These are phyloP conservation scores for Vaccinium darrowii DNA, from an alignment of 148 eudicot species.

Conservation along the genomic window DNA sequence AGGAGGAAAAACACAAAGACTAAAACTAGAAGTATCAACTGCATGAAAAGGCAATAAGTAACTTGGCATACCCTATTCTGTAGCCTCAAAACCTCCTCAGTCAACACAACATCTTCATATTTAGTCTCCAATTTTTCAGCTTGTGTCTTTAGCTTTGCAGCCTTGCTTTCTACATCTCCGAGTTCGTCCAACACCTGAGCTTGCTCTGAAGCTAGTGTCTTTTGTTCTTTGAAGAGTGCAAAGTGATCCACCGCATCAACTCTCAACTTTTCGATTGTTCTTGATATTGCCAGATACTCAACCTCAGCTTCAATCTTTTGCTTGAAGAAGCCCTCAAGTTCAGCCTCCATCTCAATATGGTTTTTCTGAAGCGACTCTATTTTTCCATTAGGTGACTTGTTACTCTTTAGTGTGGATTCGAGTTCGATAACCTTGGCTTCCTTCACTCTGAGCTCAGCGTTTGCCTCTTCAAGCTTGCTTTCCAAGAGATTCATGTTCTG, in stretches of 20 bases:
- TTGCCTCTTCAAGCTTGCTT: slow-evolving; percentile 53
- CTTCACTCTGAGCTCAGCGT: slow-evolving; percentile 34
- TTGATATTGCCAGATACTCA: slow-evolving; percentile 50
- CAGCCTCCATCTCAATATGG: slow-evolving; percentile 41
- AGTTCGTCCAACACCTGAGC: slow-evolving; percentile 21
- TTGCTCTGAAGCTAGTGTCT: slow-evolving; percentile 27
- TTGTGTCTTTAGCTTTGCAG: slow-evolving; percentile 28
- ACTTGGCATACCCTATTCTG: slow-evolving; percentile 44
- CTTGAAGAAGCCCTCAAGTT: slow-evolving; percentile 52
- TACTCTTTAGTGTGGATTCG: slow-evolving; percentile 30
- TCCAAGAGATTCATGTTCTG: slow-evolving; percentile 33
- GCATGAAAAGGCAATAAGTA: slow-evolving; percentile 41
- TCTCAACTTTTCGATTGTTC: slow-evolving; percentile 36
- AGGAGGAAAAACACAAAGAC: slow-evolving; percentile 36
- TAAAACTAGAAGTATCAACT: slow-evolving; percentile 48
- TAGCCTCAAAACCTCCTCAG: slow-evolving; percentile 44
- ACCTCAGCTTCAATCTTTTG: slow-evolving; percentile 75
- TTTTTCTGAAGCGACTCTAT: slow-evolving; percentile 20
- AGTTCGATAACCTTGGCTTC: slow-evolving; percentile 39
- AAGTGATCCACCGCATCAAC: slow-evolving; percentile 32
- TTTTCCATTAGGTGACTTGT: slow-evolving; percentile 21
- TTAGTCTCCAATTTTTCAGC: slow-evolving; percentile 32
- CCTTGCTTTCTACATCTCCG: slow-evolving; percentile 34
- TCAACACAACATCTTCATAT: slow-evolving; percentile 21
- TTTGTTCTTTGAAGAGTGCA: slow-evolving; percentile 37